Conservation (phyloP, 257 asterid genomes). For the Penstemon barbatus region DNA sequence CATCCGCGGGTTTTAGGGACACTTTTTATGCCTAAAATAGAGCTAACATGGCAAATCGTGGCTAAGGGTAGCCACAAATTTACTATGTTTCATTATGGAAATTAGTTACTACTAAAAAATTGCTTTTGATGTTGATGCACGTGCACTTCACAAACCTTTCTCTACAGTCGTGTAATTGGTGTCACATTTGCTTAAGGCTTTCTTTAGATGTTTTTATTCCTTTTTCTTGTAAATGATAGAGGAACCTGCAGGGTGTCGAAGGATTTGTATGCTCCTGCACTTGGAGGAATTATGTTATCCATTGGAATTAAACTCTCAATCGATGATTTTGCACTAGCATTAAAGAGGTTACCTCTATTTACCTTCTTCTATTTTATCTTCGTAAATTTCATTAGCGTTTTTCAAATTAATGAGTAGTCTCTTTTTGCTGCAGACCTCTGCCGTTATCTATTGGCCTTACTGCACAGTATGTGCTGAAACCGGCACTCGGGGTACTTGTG, state of each 20-base stretch:
- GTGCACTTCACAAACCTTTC: too few species aligned
- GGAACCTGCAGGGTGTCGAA: constrained; percentile 96
- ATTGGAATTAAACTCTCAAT: constrained; percentile 91
- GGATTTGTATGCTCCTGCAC: constrained; percentile 95
- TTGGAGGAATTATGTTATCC: constrained; percentile 97
- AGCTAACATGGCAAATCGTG: too few species aligned
- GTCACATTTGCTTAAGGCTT: too few species aligned
- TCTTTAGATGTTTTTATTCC: constrained; percentile 19
- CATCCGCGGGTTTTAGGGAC: too few species aligned
- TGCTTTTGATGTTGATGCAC: too few species aligned
- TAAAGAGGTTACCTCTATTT: constrained; percentile 60
- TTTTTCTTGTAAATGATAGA: constrained; percentile 51
- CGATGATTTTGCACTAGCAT: constrained; percentile 89
- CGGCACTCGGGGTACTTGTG: constrained; percentile 76
- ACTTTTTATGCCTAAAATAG: too few species aligned
- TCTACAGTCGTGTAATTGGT: too few species aligned
- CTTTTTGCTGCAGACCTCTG: constrained; percentile 62
- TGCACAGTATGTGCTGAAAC: constrained; percentile 82
- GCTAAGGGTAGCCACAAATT: too few species aligned
- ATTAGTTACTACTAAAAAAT: too few species aligned
- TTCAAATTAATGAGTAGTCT: neutral
- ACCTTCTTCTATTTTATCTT: constrained; percentile 2
- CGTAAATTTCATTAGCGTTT: neutral
- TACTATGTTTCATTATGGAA: neutral
- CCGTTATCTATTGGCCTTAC: constrained; percentile 74